These are phyloP conservation scores for Panicum virgatum DNA, from an alignment of 202 grass and related monocot species.

Conservation along the genomic window DNA sequence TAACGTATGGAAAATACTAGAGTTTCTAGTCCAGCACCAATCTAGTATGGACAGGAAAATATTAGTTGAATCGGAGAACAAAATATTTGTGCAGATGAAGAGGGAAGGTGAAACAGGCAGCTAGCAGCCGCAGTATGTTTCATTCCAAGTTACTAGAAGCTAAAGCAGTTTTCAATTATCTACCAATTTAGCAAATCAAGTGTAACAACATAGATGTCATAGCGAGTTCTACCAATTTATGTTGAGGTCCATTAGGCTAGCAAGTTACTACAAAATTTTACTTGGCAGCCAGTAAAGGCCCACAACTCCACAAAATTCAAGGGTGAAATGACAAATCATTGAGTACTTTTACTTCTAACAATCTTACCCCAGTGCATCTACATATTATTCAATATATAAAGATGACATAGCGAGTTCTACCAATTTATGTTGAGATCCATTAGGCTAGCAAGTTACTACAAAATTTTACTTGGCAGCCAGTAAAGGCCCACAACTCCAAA, in stretches of 20 bases:
- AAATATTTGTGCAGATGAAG: neutral
- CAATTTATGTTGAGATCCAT: neutral
- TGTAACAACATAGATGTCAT: neutral
- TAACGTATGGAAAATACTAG: neutral
- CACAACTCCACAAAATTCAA: neutral
- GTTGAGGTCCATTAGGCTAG: neutral
- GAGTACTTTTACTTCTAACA: neutral
- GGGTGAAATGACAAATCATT: neutral
- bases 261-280: neutral
- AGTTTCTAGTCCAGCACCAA: neutral
- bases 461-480: neutral
- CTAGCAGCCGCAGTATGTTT: neutral
- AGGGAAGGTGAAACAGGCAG: neutral
- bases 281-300: neutral
- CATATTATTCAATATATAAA: too few species aligned
- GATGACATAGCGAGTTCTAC: neutral
- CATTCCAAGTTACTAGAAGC: constrained; percentile 10
- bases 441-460: neutral
- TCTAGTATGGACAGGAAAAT: neutral
- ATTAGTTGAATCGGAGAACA: neutral
- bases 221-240: neutral
- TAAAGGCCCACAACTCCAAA: neutral
- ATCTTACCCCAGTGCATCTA: too few species aligned
- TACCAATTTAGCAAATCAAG: neutral
- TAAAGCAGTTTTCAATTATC: neutral